Conservation (phyloP, 2,329 filamentous ascomycete genomes). For the Dichotomopilus funicola region DNA sequence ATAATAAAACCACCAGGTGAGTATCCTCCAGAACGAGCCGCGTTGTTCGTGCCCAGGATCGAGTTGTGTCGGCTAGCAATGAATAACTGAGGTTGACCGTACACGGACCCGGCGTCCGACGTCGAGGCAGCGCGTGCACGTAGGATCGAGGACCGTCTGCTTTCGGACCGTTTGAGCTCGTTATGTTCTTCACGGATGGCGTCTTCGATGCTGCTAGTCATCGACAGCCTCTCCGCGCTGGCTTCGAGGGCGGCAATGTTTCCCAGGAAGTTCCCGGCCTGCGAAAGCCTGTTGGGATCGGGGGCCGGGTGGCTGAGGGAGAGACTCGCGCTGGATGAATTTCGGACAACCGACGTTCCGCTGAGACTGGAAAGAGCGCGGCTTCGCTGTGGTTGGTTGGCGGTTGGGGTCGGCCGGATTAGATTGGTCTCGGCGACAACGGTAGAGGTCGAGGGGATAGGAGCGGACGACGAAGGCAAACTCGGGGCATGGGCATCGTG, state of each 20-base stretch:
- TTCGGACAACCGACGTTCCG: conserved; percentile 42
- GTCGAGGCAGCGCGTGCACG: conserved; percentile 30
- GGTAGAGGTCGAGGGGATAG: conserved; percentile 1
- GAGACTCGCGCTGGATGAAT: conserved; percentile 39
- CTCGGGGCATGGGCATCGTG: background rate
- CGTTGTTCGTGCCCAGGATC: conserved; percentile 63
- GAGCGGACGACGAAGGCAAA: background rate
- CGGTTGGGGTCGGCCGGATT: conserved; percentile 17
- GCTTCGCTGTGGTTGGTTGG: conserved; percentile 10
- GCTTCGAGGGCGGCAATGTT: conserved; percentile 71
- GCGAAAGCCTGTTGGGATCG: conserved; percentile 53
- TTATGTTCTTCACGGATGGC: conserved; percentile 68
- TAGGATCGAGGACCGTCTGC: conserved; percentile 56
- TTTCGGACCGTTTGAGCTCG: conserved; percentile 64
- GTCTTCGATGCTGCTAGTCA: conserved; percentile 69
- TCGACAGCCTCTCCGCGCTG: conserved; percentile 66
- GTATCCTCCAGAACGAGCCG: conserved; percentile 62
- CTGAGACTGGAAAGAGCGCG: conserved; percentile 15
- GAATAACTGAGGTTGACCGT: conserved; percentile 20
- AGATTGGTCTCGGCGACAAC: conserved; percentile 12
- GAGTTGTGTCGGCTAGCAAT: conserved; percentile 39
- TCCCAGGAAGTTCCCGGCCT: conserved; percentile 54
- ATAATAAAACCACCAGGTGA: conserved; percentile 62
- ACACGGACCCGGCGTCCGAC: conserved; percentile 21
- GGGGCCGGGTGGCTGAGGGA: conserved; percentile 53